Evolutionary conservation across 2,329 filamentous ascomycete genomes (phyloP), one percentile per base, ranked within the genome.

Genomic region (Nemania diffusa): DNA sequence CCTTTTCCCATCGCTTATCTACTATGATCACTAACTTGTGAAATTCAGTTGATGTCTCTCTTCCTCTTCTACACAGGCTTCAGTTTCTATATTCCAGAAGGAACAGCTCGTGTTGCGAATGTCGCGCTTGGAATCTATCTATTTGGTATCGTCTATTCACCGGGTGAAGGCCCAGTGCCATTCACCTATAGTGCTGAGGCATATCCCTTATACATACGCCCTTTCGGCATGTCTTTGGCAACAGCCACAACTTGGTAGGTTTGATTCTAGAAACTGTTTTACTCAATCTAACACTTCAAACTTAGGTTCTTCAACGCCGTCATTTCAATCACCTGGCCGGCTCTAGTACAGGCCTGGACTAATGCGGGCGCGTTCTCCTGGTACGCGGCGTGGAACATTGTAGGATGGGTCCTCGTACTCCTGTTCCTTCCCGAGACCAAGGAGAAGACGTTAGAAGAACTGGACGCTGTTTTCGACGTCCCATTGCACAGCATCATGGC

Each of bases 131-230:
- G 82, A n/a, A 82, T 84, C 50, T 85, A 85, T 69, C 75, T 85
- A 17, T 87, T 82, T 64, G 82, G 78, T 57, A 76, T 84, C 15
- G 82, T 85, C 13, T 86, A 87, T 76, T 85, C 83, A 0, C 87
- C 88, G 0, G 89, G 89, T 42, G 88, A 88, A 74, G 89, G 89
- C 0, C 82, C 82, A 5, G 88, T 90, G 0, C 88, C 89, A 0
- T 91, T 90, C 73, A 90, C 87, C 0, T 91, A 91, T 75, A 89
- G 87, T 0, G 88, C 89, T 22, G 89, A 91, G 75, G 88, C 87
- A 1, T 91, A 90, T 73, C 88, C 88, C 4, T 79, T 90, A 1
- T 89, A 90, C 69, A 85, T 90, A 46, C 85, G 88, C 17, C 83
- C 86, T 1, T 81, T 88, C 57, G 88, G 87, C 46, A 90, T 90